Conservation (phyloP, 306 rosid genomes). For the Vigna radiata region DNA sequence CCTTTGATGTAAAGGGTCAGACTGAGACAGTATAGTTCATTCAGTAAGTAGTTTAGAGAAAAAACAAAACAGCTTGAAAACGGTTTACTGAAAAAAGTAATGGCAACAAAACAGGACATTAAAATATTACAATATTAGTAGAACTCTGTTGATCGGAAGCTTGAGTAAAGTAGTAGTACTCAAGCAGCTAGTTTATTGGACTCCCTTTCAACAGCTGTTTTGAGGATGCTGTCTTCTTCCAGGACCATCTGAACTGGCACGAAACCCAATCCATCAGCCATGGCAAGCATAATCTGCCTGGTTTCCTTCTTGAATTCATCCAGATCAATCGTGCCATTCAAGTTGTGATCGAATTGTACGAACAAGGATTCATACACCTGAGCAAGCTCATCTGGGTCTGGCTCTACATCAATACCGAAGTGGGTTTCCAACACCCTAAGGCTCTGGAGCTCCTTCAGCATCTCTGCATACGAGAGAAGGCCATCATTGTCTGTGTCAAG, state of each 20-base stretch:
- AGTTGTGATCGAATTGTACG: conserved; percentile 65
- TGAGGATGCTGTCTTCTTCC: conserved; percentile 69
- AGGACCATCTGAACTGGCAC: conserved; percentile 73
- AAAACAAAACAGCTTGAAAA: neutral
- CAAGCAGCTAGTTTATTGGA: conserved; percentile 37
- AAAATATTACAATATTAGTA: neutral
- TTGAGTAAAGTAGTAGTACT: neutral
- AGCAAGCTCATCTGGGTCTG: conserved; percentile 66
- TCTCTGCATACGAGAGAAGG: conserved; percentile 66
- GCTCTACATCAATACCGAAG: conserved; percentile 68
- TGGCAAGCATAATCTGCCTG: conserved; percentile 73
- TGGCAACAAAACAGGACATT: neutral
- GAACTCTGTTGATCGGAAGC: conserved; percentile 11
- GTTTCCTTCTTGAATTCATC: conserved; percentile 77
- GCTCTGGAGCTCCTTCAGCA: conserved; percentile 73
- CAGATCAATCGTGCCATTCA: conserved; percentile 65
- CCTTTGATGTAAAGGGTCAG: neutral
- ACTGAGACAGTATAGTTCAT: neutral
- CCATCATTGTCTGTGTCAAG: conserved; percentile 74
- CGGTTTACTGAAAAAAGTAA: neutral
- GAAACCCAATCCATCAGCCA: conserved; percentile 82
- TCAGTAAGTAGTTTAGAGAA: neutral
- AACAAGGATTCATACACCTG: conserved; percentile 65
- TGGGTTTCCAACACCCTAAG: conserved; percentile 71
- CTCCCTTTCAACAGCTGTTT: conserved; percentile 77